A percentile compares a stretch with the other conserved stretches of the same genome.
phyloP scores from a whole-genome alignment of 1,284 basidiomycete genomes.

The Austropuccinia psidii region DNA sequence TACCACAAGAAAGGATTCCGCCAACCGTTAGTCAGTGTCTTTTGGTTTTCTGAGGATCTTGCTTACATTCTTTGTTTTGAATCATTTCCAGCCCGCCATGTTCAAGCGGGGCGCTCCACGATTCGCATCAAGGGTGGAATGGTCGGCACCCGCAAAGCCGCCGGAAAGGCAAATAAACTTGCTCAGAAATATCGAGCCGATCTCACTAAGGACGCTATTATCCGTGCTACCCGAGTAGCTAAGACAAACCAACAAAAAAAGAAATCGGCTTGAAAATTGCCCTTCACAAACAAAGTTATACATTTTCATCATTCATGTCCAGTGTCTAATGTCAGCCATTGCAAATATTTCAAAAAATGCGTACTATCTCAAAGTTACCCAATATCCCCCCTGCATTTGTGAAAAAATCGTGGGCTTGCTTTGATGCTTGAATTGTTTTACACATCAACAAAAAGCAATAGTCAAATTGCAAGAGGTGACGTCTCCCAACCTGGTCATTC shows the following conservation, averaged over 20 bases:
- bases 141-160: conserved; percentile 19
- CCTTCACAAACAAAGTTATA: too few species aligned
- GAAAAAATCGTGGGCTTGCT: too few species aligned
- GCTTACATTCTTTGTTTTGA: background rate
- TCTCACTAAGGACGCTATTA: conserved; percentile 13
- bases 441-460: too few species aligned
- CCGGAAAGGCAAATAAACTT: conserved; percentile 14
- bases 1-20: conserved; percentile 12
- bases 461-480: too few species aligned
- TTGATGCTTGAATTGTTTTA: too few species aligned
- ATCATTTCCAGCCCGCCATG: conserved; percentile 10
- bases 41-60: background rate
- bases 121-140: conserved; percentile 14
- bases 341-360: too few species aligned
- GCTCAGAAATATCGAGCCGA: conserved; percentile 20
- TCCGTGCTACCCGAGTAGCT: conserved; percentile 21
- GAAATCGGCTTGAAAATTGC: background rate
- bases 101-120: conserved; percentile 1
- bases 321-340: too few species aligned
- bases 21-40: conserved; percentile 16
- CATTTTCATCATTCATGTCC: too few species aligned
- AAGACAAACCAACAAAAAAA: background rate
- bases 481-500: too few species aligned
- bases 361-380: too few species aligned
- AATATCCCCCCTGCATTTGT: too few species aligned